Conservation (phyloP, 257 asterid genomes). For the Solanum chmielewskii region DNA sequence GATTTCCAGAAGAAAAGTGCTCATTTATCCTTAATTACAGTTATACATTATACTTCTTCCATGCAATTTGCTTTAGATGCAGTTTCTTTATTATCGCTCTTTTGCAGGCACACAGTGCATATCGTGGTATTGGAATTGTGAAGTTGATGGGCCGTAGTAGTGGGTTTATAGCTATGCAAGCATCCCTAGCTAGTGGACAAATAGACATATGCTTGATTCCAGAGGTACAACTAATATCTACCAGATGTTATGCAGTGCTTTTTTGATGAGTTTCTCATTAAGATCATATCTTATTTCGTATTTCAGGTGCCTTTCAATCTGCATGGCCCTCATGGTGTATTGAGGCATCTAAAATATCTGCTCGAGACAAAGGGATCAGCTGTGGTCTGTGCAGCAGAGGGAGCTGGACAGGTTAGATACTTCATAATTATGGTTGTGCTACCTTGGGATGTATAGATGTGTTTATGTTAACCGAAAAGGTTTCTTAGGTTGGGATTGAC, state of each 20-base stretch:
- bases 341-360: slow-evolving; percentile 70
- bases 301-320: slow-evolving; percentile 68
- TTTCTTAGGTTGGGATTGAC: neutral
- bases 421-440: neutral
- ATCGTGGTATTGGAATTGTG: slow-evolving; percentile 87
- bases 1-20: neutral
- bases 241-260: neutral
- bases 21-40: neutral
- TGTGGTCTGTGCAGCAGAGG: slow-evolving; percentile 93
- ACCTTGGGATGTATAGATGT: neutral
- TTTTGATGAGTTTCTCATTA: neutral
- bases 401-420: slow-evolving; percentile 83
- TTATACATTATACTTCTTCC: neutral
- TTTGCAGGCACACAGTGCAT: slow-evolving; percentile 95
- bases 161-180: slow-evolving; percentile 97
- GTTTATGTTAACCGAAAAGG: neutral
- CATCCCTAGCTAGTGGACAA: slow-evolving; percentile 98
- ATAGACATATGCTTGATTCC: slow-evolving; percentile 92
- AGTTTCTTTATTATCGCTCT: neutral
- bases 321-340: slow-evolving; percentile 90
- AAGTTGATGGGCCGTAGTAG: slow-evolving; percentile 97
- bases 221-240: slow-evolving; percentile 38
- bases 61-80: neutral
- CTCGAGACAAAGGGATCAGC: slow-evolving; percentile 91
- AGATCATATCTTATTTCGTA: slow-evolving; percentile 5